Evolutionary conservation across 345 rosid species (phyloP).

Genomic region (Pugionium dolabratum): DNA sequence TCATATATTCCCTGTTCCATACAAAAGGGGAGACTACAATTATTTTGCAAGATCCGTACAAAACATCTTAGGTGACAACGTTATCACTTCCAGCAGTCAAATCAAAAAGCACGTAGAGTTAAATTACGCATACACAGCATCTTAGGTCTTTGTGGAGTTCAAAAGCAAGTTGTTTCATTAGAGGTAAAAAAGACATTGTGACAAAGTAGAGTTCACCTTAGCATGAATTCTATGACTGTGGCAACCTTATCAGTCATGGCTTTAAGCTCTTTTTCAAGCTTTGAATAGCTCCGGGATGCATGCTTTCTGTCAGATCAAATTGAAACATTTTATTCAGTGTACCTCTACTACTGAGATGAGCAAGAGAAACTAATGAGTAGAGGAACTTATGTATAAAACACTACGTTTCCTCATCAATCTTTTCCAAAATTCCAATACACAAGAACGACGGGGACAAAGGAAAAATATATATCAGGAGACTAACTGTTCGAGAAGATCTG

Average conservation of each 20-base stretch:
- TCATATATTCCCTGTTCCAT: slow-evolving; percentile 67
- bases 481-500: slow-evolving; percentile 18
- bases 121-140: not conserved
- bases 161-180: slow-evolving; percentile 7
- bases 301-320: slow-evolving; percentile 56
- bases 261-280: slow-evolving; percentile 46
- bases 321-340: slow-evolving; percentile 12
- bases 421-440: not conserved
- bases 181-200: slow-evolving; percentile 17
- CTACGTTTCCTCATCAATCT: slow-evolving; percentile 11
- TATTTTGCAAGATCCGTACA: slow-evolving; percentile 5
- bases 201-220: slow-evolving; percentile 50
- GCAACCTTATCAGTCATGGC: slow-evolving; percentile 62
- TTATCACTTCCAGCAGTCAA: not conserved
- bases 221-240: slow-evolving; percentile 54
- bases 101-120: not conserved
- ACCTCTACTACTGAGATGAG: slow-evolving; percentile 1
- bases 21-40: slow-evolving; percentile 3
- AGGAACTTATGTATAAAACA: slow-evolving; percentile 12
- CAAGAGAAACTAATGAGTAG: slow-evolving; percentile 8
- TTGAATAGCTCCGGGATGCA: slow-evolving; percentile 49
- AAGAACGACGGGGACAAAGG: slow-evolving; percentile 7
- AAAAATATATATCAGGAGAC: slow-evolving; percentile 2
- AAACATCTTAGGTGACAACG: slow-evolving; percentile 9
- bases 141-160: slow-evolving; percentile 2